Evolutionary conservation across 768 basidiomycete genomes (phyloP).

Genomic region (Rhizopogon roseolus): DNA sequence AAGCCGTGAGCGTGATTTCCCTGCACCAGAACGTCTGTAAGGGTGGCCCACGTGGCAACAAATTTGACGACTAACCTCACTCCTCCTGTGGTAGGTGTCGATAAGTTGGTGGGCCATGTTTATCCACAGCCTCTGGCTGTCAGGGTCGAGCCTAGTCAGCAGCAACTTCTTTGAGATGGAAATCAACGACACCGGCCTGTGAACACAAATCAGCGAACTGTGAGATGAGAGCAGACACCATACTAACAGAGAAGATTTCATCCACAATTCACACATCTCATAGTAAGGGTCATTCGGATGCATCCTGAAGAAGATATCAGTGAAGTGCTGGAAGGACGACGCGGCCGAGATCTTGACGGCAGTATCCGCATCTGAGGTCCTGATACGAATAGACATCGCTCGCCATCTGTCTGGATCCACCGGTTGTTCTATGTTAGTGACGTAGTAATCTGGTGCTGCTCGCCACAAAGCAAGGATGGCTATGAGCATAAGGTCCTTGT

Average conservation of each 20-base stretch:
- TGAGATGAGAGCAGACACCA: background rate
- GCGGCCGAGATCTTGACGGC: constrained; percentile 61
- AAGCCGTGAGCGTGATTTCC: constrained; percentile 41
- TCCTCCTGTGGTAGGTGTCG: constrained; percentile 47
- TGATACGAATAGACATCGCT: constrained; percentile 44
- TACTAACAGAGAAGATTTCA: constrained; percentile 45
- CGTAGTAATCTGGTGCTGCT: constrained; percentile 47
- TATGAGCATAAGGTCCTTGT: constrained; percentile 66
- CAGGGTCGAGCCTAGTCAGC: constrained; percentile 51
- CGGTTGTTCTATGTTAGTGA: constrained; percentile 34
- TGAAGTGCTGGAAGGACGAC: constrained; percentile 40
- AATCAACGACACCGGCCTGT: constrained; percentile 25
- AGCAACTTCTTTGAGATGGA: constrained; percentile 56
- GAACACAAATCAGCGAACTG: background rate
- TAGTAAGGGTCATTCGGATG: constrained; percentile 34
- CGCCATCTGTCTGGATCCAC: constrained; percentile 30
- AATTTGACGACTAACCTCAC: constrained; percentile 33
- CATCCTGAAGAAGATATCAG: constrained; percentile 40
- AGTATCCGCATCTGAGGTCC: constrained; percentile 59
- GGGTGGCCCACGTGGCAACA: background rate
- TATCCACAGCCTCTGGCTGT: constrained; percentile 67
- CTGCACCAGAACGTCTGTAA: constrained; percentile 21
- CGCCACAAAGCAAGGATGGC: constrained; percentile 71
- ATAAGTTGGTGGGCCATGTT: constrained; percentile 56
- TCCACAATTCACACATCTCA: constrained; percentile 34